Percentiles rank a stretch among this genome's conserved stretches.
phyloP scores from a whole-genome alignment of 2,329 filamentous ascomycete species.

The Juglanconis sp. region DNA sequence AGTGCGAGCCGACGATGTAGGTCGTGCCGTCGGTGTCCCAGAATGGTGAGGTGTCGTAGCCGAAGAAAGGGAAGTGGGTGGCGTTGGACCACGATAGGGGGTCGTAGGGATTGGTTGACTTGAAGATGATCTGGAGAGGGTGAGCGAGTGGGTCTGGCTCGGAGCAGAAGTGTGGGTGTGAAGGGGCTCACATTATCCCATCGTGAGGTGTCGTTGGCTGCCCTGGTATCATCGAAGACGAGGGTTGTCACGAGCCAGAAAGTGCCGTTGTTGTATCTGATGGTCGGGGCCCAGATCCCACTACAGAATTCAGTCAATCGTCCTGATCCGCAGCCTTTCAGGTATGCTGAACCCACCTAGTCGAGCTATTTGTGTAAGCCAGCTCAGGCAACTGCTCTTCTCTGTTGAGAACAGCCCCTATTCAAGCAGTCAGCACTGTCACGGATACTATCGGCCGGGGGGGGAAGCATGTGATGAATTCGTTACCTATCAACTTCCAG shows the following conservation, averaged over 20 bases:
- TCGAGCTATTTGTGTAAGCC: constrained; percentile 29
- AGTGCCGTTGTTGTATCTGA: constrained; percentile 27
- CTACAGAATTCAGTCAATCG: constrained; percentile 10
- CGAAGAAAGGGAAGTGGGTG: constrained; percentile 44
- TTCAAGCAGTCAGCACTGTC: background rate
- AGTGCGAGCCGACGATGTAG: constrained; percentile 44
- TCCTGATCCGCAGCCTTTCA: background rate
- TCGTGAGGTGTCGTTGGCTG: constrained; percentile 29
- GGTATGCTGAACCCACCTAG: constrained; percentile 19
- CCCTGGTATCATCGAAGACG: constrained; percentile 32
- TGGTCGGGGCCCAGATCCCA: constrained; percentile 32
- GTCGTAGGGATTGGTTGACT: constrained; percentile 39
- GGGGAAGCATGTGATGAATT: background rate
- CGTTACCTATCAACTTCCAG: constrained; percentile 34
- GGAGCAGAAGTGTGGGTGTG: background rate
- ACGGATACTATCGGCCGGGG: background rate
- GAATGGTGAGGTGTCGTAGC: constrained; percentile 53
- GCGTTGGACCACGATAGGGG: constrained; percentile 44
- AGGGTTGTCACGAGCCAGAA: constrained; percentile 31
- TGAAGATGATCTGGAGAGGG: constrained; percentile 38
- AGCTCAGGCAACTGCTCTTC: constrained; percentile 32
- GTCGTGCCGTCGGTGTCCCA: constrained; percentile 54
- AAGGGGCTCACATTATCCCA: constrained; percentile 33
- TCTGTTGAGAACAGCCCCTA: constrained; percentile 34
- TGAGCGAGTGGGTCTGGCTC: background rate